Evolutionary conservation across 1,284 basidiomycete genomes (phyloP).

Genomic region (Inonotus obliquus): DNA sequence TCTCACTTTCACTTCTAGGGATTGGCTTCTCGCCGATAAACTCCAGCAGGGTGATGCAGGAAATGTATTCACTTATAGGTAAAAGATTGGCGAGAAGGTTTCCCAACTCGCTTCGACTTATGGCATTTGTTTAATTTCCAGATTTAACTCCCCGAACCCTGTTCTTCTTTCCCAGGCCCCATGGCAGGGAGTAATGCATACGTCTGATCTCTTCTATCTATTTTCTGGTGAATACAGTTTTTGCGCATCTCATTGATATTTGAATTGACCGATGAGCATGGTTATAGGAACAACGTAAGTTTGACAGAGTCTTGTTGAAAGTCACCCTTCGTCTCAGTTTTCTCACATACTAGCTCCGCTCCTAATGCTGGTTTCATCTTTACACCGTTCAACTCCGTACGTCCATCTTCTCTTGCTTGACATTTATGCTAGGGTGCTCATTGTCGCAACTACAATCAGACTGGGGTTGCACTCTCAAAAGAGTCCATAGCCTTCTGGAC

Average conservation of each 20-base stretch:
- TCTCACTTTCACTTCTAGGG: slow-evolving; percentile 27
- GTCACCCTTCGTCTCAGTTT: no score
- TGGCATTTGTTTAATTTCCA: background rate
- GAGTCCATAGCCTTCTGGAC: slow-evolving; percentile 45
- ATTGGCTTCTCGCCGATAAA: slow-evolving; percentile 36
- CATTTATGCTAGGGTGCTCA: background rate
- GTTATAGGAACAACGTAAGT: slow-evolving; percentile 33
- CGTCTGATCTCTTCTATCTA: slow-evolving; percentile 41
- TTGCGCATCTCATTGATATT: background rate
- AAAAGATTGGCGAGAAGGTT: background rate
- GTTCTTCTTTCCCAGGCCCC: slow-evolving; percentile 34
- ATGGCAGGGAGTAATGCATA: slow-evolving; percentile 39
- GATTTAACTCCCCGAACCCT: slow-evolving; percentile 33
- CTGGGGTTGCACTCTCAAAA: slow-evolving; percentile 34
- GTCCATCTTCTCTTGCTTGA: slow-evolving; percentile 31
- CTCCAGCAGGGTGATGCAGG: slow-evolving; percentile 28
- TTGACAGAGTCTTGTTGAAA: background rate
- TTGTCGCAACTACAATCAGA: slow-evolving; percentile 25
- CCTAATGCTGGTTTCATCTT: slow-evolving; percentile 33
- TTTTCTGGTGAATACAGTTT: slow-evolving; percentile 34
- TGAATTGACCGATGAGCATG: background rate
- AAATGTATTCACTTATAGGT: slow-evolving; percentile 31
- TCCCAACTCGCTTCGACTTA: background rate
- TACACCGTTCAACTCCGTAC: slow-evolving; percentile 36
- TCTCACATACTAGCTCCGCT: slow-evolving; percentile 18